These are phyloP conservation scores for Diaporthe aspalathi DNA, from an alignment of 2,329 filamentous ascomycete genomes.

Conservation along the genomic window DNA sequence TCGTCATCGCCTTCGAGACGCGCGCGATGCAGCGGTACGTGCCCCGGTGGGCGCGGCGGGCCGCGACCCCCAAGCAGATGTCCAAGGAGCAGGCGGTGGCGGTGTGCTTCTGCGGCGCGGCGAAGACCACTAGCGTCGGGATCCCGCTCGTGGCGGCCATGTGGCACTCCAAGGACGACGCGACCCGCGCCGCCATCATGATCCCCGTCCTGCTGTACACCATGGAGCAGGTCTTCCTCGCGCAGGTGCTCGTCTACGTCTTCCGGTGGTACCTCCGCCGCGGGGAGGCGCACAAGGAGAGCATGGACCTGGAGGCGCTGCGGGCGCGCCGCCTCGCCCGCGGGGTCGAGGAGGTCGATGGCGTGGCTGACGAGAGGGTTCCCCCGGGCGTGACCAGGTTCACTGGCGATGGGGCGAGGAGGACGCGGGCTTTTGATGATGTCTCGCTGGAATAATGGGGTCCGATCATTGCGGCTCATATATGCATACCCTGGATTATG, in stretches of 20 bases:
- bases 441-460: not conserved
- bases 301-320: conserved; percentile 39
- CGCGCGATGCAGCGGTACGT: conserved; percentile 48
- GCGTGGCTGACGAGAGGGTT: not conserved
- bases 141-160: conserved; percentile 77
- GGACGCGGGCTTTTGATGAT: not conserved
- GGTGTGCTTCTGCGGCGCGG: conserved; percentile 78
- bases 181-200: conserved; percentile 68
- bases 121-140: conserved; percentile 77
- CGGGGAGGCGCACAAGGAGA: conserved; percentile 24
- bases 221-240: conserved; percentile 65
- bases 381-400: not conserved
- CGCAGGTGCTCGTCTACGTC: conserved; percentile 58
- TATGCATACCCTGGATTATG: not conserved
- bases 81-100: conserved; percentile 73
- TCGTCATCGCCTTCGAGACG: conserved; percentile 50
- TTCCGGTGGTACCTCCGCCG: conserved; percentile 58
- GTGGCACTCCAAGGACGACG: conserved; percentile 67
- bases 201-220: conserved; percentile 73
- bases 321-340: not conserved
- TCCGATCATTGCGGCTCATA: not conserved
- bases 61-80: conserved; percentile 63
- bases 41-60: conserved; percentile 47
- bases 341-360: conserved; percentile 23
- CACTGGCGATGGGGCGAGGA: not conserved